Evolutionary conservation across 495 filamentous ascomycete genomes (phyloP).

Genomic region (Penicillium canescens): DNA sequence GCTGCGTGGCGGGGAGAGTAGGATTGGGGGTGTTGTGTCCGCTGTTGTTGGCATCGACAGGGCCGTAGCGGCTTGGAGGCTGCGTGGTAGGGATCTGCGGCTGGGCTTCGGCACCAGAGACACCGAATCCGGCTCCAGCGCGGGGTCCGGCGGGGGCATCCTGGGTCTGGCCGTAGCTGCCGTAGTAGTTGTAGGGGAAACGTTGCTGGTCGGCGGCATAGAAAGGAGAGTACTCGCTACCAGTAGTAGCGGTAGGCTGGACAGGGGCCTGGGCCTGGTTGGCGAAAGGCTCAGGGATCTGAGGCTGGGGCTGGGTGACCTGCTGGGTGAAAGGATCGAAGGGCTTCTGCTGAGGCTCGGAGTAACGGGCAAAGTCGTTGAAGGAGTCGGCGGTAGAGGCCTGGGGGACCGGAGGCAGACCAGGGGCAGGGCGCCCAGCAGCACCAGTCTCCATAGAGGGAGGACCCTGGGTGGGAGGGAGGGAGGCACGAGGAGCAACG

Average conservation of each 20-base stretch:
- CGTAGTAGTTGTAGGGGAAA: constrained; percentile 81
- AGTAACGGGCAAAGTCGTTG: constrained; percentile 67
- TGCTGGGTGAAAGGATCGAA: constrained; percentile 89
- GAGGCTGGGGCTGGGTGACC: constrained; percentile 63
- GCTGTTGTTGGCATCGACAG: constrained; percentile 74
- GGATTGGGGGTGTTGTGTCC: constrained; percentile 89
- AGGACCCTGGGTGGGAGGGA: constrained; percentile 63
- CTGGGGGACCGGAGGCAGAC: constrained; percentile 66
- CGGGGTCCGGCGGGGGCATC: constrained; percentile 71
- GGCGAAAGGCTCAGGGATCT: constrained; percentile 58
- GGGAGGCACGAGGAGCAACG: constrained; percentile 84
- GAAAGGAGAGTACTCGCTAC: constrained; percentile 81
- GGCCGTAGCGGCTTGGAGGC: constrained; percentile 66
- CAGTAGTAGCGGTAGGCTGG: constrained; percentile 58
- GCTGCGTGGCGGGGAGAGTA: constrained; percentile 67
- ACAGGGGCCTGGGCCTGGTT: constrained; percentile 55
- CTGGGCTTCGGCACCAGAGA: constrained; percentile 67
- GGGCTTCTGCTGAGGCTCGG: constrained; percentile 68
- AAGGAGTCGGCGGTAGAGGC: constrained; percentile 52
- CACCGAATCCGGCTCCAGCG: constrained; percentile 64
- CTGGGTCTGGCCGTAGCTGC: constrained; percentile 76
- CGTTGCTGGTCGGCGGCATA: constrained; percentile 84
- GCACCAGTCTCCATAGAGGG: constrained; percentile 54
- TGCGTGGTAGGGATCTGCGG: constrained; percentile 74
- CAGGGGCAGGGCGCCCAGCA: constrained; percentile 66